Evolutionary conservation across 2,329 filamentous ascomycete genomes (phyloP).

Genomic region (Epichloe coenophiala): DNA sequence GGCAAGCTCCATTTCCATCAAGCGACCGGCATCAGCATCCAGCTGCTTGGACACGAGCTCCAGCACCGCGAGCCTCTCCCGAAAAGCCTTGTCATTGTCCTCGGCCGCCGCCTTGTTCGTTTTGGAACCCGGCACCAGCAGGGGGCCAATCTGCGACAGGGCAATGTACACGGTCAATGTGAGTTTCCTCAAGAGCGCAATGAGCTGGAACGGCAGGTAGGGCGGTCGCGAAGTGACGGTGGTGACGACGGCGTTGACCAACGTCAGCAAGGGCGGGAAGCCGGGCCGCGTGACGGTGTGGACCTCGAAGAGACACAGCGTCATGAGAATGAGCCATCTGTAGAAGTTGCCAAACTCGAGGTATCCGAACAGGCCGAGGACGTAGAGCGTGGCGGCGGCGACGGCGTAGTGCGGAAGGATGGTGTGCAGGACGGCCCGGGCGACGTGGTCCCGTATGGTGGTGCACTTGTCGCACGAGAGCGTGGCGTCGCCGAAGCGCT

Average conservation of each 20-base stretch:
- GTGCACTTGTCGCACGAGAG: slow-evolving; percentile 51
- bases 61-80: slow-evolving; percentile 54
- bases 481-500: slow-evolving; percentile 69
- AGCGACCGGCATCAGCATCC: slow-evolving; percentile 54
- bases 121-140: slow-evolving; percentile 34
- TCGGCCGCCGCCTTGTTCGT: slow-evolving; percentile 14
- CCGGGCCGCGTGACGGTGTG: slow-evolving; percentile 40
- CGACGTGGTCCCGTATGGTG: slow-evolving; percentile 60
- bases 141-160: slow-evolving; percentile 64
- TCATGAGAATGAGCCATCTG: slow-evolving; percentile 45
- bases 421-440: slow-evolving; percentile 45
- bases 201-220: slow-evolving; percentile 74
- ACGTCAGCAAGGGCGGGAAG: slow-evolving; percentile 31
- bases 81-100: slow-evolving; percentile 34
- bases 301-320: slow-evolving; percentile 43
- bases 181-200: slow-evolving; percentile 61
- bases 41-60: slow-evolving; percentile 44
- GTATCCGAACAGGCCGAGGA: slow-evolving; percentile 51
- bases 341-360: slow-evolving; percentile 54
- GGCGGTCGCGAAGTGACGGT: slow-evolving; percentile 35
- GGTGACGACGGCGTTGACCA: slow-evolving; percentile 31
- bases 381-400: slow-evolving; percentile 44
- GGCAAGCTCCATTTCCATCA: slow-evolving; percentile 66
- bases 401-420: slow-evolving; percentile 48
- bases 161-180: slow-evolving; percentile 72